Base-by-base conservation (phyloP, 2,329 filamentous ascomycete species). In the Trichoderma semiorbis region DNA sequence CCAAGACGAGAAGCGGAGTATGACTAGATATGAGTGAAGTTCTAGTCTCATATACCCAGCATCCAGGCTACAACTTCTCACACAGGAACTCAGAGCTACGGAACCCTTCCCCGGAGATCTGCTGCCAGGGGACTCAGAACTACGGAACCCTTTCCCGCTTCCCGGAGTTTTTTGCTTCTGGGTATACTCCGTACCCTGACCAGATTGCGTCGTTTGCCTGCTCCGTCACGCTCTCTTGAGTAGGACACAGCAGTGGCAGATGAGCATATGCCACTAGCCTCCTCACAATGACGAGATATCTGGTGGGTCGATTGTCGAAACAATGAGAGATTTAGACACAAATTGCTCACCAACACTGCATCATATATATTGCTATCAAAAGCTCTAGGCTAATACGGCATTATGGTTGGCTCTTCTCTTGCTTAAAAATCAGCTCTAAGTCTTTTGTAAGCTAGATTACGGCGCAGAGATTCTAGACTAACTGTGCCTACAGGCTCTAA, bases 401-500 rank as follows among this genome's bases (percentile, higher is more conserved):
- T 21, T n/a, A 36, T 5, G 30, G 12, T n/a, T 7, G 12, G 2
- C 7, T 21, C 5, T 50, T 50, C 28, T 50, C 26, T 34, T 60
- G 26, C 24, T 24, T 34, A 26, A 26, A 68, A 21, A 60, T 60
- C 28, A 32, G 16, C n/a, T 30, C 5, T 18, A 34, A 18, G 21
- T 60, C 12, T 32, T 28, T 47, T 3, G 36, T 12, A 34, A 26
- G 26, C 36, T 21, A 5, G 26, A n/a, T 50, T 21, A 61, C 16
- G 4, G n/a, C 36, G 5, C n/a, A 69, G n/a, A 7, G 4, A 24
- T 6, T 34, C 28, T 14, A 61, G 14, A 18, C 55, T 21, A 11
- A 34, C 11, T 30, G 36, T 43, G 18, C 34, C 26, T 26, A 61
- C 36, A 26, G 84, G 84, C 5, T 77, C 80, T 7, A 85, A 16